phyloP scores from a whole-genome alignment of 371 early-diverging fungal species.

The Rhizopus microsporus region DNA sequence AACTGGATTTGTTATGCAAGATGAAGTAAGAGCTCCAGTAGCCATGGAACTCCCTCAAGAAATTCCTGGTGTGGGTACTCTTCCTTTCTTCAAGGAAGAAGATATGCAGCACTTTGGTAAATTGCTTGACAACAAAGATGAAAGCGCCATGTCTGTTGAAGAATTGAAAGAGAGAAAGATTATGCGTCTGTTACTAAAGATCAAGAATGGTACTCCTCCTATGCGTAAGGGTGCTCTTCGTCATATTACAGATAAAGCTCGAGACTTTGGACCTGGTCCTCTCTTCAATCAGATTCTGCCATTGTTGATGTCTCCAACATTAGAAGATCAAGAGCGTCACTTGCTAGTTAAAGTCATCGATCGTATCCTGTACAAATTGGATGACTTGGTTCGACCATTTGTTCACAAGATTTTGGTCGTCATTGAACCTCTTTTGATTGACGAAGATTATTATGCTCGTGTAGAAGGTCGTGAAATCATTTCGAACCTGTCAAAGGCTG shows the following conservation, averaged over 20 bases:
- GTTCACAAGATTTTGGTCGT: conserved; percentile 98
- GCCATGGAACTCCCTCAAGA: conserved; percentile 79
- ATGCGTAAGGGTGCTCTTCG: conserved; percentile 92
- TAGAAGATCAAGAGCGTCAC: conserved; percentile 98
- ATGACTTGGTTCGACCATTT: conserved; percentile 94
- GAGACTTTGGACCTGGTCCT: conserved; percentile 94
- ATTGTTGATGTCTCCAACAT: conserved; percentile 92
- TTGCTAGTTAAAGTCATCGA: conserved; percentile 97
- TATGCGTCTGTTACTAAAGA: conserved; percentile 91
- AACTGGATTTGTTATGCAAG: conserved; percentile 85
- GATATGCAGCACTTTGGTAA: conserved; percentile 97
- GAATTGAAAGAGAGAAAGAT: conserved; percentile 95
- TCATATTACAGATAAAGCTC: conserved; percentile 94
- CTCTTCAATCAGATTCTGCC: conserved; percentile 97
- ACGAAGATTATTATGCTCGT: conserved; percentile 97
- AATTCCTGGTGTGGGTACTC: conserved; percentile 85
- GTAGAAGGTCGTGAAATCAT: conserved; percentile 98
- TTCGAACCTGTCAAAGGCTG: conserved; percentile 95
- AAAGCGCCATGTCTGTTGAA: conserved; percentile 80
- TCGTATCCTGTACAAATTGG: conserved; percentile 92
- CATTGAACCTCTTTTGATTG: conserved; percentile 96
- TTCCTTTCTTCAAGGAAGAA: conserved; percentile 96
- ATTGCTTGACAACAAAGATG: conserved; percentile 84
- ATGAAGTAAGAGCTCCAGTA: conserved; percentile 60
- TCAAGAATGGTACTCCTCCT: conserved; percentile 97